Evolutionary conservation across 345 rosid genomes (phyloP), one percentile per base, ranked within the genome.

Genomic region (Populus alba): DNA sequence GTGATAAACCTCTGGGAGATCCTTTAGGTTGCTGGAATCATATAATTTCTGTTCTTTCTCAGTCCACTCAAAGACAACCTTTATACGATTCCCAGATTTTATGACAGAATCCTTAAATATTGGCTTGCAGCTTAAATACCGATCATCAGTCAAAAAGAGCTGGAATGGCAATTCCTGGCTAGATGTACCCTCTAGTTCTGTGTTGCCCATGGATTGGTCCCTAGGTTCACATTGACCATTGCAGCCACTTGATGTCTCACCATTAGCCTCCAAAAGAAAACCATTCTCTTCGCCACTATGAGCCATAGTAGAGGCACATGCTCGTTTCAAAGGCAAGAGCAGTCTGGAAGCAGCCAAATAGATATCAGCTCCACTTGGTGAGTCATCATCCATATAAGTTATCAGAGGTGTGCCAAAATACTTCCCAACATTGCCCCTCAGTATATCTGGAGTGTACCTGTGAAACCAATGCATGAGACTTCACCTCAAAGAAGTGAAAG

Each of bases 341-440:
- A 92, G 79, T 78, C 73, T 83, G 66, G 87, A 80, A 67, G 87
- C 88, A 53, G 91, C 82, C 57, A 74, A 68, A 59, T 84, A 87
- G 79, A 93, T 86, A 85, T 88, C 92, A 82, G 87, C 87, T 86
- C 92, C 92, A 78, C 79, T 90, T 73, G 81, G 87, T 13, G 80
- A 78, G 76, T 90, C 94, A 78, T 77, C 81, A 33, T 80, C 87
- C 77, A 93, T 80, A 81, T 81, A 86, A 51, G 92, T 85, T 78
- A 95, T 86, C 86, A 95, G 85, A 72, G 99, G 98, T 27, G 89
- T 79, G 78, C 96, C 96, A 79, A 88, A 92, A 77, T 78, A 75
- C 81, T 90, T 88, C 59, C 78, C 65, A 67, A 77, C 85, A 68
- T 86, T 79, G 78, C 88, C 82, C 82, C 79, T 90, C 70, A 79